Evolutionary conservation across 2,329 filamentous ascomycete species (phyloP).

Genomic region (Didymella pomorum): DNA sequence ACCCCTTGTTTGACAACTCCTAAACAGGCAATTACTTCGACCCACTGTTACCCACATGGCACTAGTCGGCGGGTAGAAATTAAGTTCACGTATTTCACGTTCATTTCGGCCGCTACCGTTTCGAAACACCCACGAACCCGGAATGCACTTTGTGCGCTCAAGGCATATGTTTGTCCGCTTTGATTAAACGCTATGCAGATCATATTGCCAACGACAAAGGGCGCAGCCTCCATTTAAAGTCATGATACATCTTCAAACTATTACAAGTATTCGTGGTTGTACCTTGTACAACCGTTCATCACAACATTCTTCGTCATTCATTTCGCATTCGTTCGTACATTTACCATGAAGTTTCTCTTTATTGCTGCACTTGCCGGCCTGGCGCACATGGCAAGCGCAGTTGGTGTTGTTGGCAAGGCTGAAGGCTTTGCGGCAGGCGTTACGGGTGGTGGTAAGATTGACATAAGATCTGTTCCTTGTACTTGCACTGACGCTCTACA

Average conservation of each 20-base stretch:
- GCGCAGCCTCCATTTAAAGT: not conserved
- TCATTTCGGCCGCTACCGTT: conserved; percentile 1
- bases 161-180: conserved; percentile 1
- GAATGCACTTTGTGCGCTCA: not conserved
- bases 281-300: not conserved
- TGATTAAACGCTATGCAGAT: conserved; percentile 10
- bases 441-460: conserved; percentile 16
- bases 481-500: not conserved
- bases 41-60: conserved; percentile 3
- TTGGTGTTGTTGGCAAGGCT: conserved; percentile 16
- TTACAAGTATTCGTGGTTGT: not conserved
- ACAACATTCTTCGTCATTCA: conserved; percentile 4
- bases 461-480: not conserved
- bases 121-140: not conserved
- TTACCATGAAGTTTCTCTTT: conserved; percentile 13
- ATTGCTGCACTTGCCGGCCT: conserved; percentile 18
- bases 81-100: not conserved
- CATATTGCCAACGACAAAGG: conserved; percentile 2
- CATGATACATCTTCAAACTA: not conserved
- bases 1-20: conserved; percentile 8
- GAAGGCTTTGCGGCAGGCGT: conserved; percentile 22
- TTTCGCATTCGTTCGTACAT: conserved; percentile 1
- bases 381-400: conserved; percentile 20
- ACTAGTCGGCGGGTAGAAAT: conserved; percentile 13
- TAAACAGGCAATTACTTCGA: conserved; percentile 1